These are phyloP conservation scores for Sporobolomyces roseus DNA, from an alignment of 768 basidiomycete species.

Conservation along the genomic window DNA sequence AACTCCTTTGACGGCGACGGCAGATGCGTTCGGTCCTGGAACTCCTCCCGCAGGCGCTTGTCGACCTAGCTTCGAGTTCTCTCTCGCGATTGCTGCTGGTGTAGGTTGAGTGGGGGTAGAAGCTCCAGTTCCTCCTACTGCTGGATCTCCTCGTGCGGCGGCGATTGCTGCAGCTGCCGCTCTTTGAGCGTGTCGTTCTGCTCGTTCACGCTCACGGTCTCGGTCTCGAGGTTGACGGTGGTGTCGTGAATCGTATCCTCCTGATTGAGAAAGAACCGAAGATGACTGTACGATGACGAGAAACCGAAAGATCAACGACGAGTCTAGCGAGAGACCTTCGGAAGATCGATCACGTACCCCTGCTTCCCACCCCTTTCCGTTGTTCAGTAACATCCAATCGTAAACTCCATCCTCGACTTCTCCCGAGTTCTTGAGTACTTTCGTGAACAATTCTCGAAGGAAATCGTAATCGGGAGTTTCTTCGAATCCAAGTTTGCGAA, in stretches of 20 bases:
- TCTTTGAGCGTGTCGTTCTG: constrained; percentile 43
- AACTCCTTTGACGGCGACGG: constrained; percentile 39
- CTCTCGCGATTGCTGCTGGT: constrained; percentile 69
- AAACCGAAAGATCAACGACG: too few relatives aligned
- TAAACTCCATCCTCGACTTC: constrained; percentile 90
- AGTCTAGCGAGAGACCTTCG: not conserved
- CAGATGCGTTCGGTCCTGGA: constrained; percentile 31
- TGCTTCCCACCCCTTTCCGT: constrained; percentile 91
- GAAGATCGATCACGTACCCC: constrained; percentile 42
- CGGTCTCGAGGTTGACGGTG: constrained; percentile 46
- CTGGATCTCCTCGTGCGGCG: constrained; percentile 36
- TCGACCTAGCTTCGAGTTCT: constrained; percentile 65
- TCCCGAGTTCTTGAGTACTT: constrained; percentile 83
- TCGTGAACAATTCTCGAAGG: constrained; percentile 86
- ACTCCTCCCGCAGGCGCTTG: constrained; percentile 34
- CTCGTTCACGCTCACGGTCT: constrained; percentile 46
- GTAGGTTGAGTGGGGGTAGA: constrained; percentile 55
- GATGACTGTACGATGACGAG: too few relatives aligned
- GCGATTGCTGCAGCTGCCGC: constrained; percentile 41
- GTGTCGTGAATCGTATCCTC: constrained; percentile 41
- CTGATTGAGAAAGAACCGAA: constrained; percentile 31
- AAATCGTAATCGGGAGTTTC: constrained; percentile 99
- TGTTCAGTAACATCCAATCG: constrained; percentile 93
- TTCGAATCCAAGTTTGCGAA: constrained; percentile 96
- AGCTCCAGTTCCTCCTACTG: constrained; percentile 23